phyloP scores from a whole-genome alignment of 2,329 filamentous ascomycete species.

The Paracoccidioides lutzii region DNA sequence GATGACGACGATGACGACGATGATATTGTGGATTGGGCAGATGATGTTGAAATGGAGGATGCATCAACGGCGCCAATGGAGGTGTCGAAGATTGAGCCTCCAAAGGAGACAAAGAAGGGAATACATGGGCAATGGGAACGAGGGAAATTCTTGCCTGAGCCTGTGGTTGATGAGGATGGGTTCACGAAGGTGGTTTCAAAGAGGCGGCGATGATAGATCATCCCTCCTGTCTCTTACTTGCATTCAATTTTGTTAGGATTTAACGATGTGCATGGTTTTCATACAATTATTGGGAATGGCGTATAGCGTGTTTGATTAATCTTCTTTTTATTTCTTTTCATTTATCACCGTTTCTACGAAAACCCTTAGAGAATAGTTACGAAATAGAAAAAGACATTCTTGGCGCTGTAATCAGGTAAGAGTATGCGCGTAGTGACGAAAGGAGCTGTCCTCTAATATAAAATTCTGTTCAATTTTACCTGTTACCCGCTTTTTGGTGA shows the following conservation, averaged over 20 bases:
- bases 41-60: conserved; percentile 53
- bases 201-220: conserved; percentile 40
- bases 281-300: not conserved
- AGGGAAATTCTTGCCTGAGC: conserved; percentile 45
- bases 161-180: conserved; percentile 68
- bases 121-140: not conserved
- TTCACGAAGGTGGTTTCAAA: conserved; percentile 63
- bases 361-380: not conserved
- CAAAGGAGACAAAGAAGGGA: not conserved
- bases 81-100: not conserved
- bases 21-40: conserved; percentile 42
- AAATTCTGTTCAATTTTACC: not conserved
- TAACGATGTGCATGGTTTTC: not conserved
- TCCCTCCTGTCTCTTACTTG: conserved; percentile 1
- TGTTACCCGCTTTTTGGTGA: not conserved
- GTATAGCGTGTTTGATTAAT: not conserved
- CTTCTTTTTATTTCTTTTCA: not conserved
- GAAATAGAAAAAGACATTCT: not conserved
- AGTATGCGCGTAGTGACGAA: not conserved
- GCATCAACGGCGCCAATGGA: conserved; percentile 41
- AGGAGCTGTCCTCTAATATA: not conserved
- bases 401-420: not conserved
- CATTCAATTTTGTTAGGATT: not conserved
- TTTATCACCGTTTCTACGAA: not conserved
- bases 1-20: conserved; percentile 41